Percentiles rank a stretch among this genome's conserved stretches.
These are phyloP conservation scores for Alternaria brassicicola DNA, from an alignment of 2,329 filamentous ascomycete genomes.

Conservation along the genomic window DNA sequence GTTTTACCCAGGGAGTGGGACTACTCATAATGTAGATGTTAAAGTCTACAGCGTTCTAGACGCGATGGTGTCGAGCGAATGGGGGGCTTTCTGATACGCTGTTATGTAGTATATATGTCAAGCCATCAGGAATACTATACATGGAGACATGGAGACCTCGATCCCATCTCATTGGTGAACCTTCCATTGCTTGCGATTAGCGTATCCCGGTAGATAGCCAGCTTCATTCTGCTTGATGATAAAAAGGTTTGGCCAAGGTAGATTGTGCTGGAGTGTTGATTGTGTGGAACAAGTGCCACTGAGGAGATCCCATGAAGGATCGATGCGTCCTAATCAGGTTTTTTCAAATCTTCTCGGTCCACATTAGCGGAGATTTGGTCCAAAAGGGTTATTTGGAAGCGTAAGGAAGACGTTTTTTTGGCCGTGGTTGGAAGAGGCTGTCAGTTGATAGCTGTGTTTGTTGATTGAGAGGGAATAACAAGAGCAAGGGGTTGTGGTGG, in stretches of 20 bases:
- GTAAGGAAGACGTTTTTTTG: neutral
- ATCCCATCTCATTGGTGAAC: too few species aligned
- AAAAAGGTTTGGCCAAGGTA: neutral
- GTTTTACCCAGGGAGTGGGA: neutral
- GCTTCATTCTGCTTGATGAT: too few species aligned
- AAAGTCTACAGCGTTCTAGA: neutral
- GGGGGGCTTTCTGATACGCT: neutral
- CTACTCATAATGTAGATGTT: neutral
- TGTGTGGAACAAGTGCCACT: neutral
- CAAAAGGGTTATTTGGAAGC: neutral
- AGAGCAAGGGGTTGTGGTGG: neutral
- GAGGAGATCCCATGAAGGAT: neutral
- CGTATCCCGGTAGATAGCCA: too few species aligned
- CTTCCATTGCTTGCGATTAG: too few species aligned
- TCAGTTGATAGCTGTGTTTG: neutral
- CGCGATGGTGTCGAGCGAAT: neutral
- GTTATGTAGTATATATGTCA: neutral
- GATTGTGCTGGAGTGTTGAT: neutral
- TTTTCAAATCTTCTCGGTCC: neutral
- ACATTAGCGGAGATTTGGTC: neutral
- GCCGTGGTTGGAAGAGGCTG: neutral
- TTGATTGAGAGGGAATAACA: neutral
- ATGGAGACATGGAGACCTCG: too few species aligned
- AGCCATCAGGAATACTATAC: neutral
- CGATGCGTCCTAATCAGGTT: neutral